Conservation (phyloP, 2,329 filamentous ascomycete genomes). For the Ascosphaera aggregata region DNA sequence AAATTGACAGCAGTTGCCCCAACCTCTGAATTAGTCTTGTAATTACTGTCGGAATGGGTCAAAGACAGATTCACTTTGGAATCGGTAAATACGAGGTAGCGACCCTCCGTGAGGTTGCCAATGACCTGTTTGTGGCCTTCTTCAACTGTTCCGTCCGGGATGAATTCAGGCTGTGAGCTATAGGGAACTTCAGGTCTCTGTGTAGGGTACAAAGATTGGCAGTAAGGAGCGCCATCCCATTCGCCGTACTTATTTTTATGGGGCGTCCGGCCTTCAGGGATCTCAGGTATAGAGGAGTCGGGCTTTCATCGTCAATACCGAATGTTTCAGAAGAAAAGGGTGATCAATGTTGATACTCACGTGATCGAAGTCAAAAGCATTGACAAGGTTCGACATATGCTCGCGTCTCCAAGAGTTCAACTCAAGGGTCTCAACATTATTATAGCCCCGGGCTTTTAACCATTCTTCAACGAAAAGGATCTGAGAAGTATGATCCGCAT, state of each 20-base stretch:
- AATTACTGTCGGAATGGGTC: conserved; percentile 13
- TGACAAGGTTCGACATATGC: conserved; percentile 26
- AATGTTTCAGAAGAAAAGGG: conserved; percentile 2
- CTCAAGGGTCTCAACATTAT: conserved; percentile 17
- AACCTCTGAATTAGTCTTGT: conserved; percentile 6
- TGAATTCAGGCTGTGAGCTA: conserved; percentile 16
- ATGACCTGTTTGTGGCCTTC: conserved; percentile 30
- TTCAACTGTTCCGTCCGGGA: conserved; percentile 18
- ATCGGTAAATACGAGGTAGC: conserved; percentile 28
- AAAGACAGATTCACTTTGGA: conserved; percentile 17
- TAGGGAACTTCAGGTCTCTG: conserved; percentile 26
- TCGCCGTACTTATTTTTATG: conserved; percentile 19
- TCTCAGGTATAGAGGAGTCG: conserved; percentile 23
- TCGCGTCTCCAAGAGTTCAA: conserved; percentile 24
- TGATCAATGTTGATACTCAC: conserved; percentile 6
- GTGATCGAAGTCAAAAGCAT: conserved; percentile 23
- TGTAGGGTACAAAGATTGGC: conserved; percentile 17
- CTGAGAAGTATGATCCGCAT: conserved; percentile 31
- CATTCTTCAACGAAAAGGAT: conserved; percentile 31
- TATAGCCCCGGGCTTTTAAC: conserved; percentile 21
- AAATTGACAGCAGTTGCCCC: conserved; percentile 6
- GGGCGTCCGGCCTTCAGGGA: conserved; percentile 23
- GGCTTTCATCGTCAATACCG: no score
- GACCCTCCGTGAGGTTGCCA: conserved; percentile 30
- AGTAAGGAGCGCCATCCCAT: conserved; percentile 23